phyloP scores from a whole-genome alignment of 768 basidiomycete genomes.

The Rickenella mellea region DNA sequence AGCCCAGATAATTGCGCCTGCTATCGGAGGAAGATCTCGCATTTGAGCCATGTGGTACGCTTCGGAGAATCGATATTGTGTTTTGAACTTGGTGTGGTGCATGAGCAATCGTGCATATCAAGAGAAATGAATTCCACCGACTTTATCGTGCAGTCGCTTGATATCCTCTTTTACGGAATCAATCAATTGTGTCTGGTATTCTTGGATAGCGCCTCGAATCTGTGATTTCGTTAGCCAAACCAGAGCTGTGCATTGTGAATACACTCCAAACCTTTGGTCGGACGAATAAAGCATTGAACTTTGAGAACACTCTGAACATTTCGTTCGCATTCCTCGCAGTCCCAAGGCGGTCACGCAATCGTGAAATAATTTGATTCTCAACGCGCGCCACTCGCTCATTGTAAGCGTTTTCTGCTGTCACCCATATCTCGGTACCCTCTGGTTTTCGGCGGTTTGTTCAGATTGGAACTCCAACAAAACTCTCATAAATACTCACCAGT shows the following conservation, averaged over 20 bases:
- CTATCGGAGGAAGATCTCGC: slow-evolving; percentile 96
- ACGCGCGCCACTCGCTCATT: slow-evolving; percentile 96
- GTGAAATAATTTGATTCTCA: slow-evolving; percentile 96
- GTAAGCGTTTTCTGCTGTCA: slow-evolving; percentile 93
- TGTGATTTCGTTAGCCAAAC: slow-evolving; percentile 17
- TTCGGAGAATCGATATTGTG: slow-evolving; percentile 90
- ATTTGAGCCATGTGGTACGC: slow-evolving; percentile 98
- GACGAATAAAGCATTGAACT: slow-evolving; percentile 95
- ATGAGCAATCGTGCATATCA: neutral
- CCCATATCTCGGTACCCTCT: slow-evolving; percentile 99
- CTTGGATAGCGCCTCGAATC: slow-evolving; percentile 98
- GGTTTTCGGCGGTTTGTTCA: too few species aligned
- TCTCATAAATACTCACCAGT: slow-evolving; percentile 45
- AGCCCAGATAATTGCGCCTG: slow-evolving; percentile 97
- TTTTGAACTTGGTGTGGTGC: slow-evolving; percentile 62
- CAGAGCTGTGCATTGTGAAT: neutral
- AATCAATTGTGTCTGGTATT: slow-evolving; percentile 97
- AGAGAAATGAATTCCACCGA: slow-evolving; percentile 13
- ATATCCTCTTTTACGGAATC: slow-evolving; percentile 99
- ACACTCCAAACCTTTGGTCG: slow-evolving; percentile 80
- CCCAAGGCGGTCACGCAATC: slow-evolving; percentile 82
- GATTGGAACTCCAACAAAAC: neutral
- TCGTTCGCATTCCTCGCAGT: slow-evolving; percentile 97
- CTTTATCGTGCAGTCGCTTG: slow-evolving; percentile 89
- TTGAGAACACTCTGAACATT: slow-evolving; percentile 99